Percentiles rank a stretch among this genome's conserved stretches.
These are phyloP conservation scores for Tagetes patula DNA, from an alignment of 129 eudicot genomes.

Conservation along the genomic window DNA sequence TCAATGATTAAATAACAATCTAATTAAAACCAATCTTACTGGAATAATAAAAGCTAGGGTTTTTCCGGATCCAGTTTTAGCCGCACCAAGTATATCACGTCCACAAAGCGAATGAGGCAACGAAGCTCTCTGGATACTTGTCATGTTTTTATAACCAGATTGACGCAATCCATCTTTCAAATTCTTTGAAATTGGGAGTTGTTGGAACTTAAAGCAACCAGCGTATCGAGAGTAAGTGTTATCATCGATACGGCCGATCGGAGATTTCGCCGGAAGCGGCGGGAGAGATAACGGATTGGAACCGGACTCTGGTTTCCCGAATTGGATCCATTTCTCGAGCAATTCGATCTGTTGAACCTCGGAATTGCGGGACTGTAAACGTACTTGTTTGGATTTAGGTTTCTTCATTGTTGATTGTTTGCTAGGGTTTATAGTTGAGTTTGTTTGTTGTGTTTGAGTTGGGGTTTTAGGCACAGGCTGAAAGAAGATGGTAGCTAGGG, in stretches of 20 bases:
- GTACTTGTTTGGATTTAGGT: slow-evolving; percentile 53
- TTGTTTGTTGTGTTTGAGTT: background rate
- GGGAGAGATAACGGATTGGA: slow-evolving; percentile 74
- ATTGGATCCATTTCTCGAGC: slow-evolving; percentile 66
- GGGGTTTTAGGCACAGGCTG: slow-evolving; percentile 11
- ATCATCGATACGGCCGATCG: slow-evolving; percentile 59
- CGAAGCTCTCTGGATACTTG: slow-evolving; percentile 85
- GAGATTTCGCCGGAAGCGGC: slow-evolving; percentile 56
- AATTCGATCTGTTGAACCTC: slow-evolving; percentile 67
- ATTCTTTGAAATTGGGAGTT: slow-evolving; percentile 75
- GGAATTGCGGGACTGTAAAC: slow-evolving; percentile 42
- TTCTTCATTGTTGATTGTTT: slow-evolving; percentile 40
- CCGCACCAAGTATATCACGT: slow-evolving; percentile 92
- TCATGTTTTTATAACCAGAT: slow-evolving; percentile 55
- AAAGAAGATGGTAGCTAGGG: slow-evolving; percentile 2
- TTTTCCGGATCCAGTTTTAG: slow-evolving; percentile 95
- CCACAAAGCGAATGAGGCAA: slow-evolving; percentile 87
- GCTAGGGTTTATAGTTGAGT: background rate
- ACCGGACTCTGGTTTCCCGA: slow-evolving; percentile 73
- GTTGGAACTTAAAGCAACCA: slow-evolving; percentile 61
- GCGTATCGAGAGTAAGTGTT: slow-evolving; percentile 62
- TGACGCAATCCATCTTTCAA: slow-evolving; percentile 67
- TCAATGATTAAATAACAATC: background rate
- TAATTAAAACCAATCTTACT: slow-evolving; percentile 40
- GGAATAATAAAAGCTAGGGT: slow-evolving; percentile 90